A percentile compares a stretch with the other conserved stretches of the same genome.
These are phyloP conservation scores for Colletotrichum lini DNA, from an alignment of 2,329 filamentous ascomycete genomes.

Conservation along the genomic window DNA sequence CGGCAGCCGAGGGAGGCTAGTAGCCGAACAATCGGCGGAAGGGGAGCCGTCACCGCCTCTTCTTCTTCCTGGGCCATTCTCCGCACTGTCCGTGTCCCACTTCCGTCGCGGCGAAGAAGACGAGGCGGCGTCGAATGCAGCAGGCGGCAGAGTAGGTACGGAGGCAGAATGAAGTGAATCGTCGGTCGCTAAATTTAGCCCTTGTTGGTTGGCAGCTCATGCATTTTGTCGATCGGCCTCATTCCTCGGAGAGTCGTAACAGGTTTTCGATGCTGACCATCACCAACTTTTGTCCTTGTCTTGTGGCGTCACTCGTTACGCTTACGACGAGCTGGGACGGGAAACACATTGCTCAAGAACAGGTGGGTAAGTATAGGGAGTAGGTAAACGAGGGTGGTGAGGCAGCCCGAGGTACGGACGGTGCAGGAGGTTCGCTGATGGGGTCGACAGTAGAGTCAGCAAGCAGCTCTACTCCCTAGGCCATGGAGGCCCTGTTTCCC, in stretches of 20 bases:
- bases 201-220: slow-evolving; percentile 39
- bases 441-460: background rate
- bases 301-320: slow-evolving; percentile 38
- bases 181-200: slow-evolving; percentile 39
- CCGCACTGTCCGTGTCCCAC: slow-evolving; percentile 42
- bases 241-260: slow-evolving; percentile 36
- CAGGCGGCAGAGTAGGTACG: slow-evolving; percentile 4
- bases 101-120: slow-evolving; percentile 28
- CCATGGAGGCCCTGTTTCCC: slow-evolving; percentile 4
- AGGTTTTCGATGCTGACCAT: slow-evolving; percentile 39
- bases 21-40: slow-evolving; percentile 22
- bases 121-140: slow-evolving; percentile 26
- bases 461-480: background rate
- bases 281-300: slow-evolving; percentile 8
- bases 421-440: slow-evolving; percentile 15
- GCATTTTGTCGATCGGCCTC: slow-evolving; percentile 39
- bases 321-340: slow-evolving; percentile 22
- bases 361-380: background rate
- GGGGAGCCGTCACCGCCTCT: slow-evolving; percentile 41
- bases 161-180: slow-evolving; percentile 25
- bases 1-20: slow-evolving; percentile 37
- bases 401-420: slow-evolving; percentile 11
- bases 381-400: slow-evolving; percentile 14
- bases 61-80: slow-evolving; percentile 24
- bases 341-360: slow-evolving; percentile 20